A percentile compares a stretch with the other conserved stretches of the same genome.
These are phyloP conservation scores for Ophiostoma fasciatum DNA, from an alignment of 2,329 filamentous ascomycete genomes.

Conservation along the genomic window DNA sequence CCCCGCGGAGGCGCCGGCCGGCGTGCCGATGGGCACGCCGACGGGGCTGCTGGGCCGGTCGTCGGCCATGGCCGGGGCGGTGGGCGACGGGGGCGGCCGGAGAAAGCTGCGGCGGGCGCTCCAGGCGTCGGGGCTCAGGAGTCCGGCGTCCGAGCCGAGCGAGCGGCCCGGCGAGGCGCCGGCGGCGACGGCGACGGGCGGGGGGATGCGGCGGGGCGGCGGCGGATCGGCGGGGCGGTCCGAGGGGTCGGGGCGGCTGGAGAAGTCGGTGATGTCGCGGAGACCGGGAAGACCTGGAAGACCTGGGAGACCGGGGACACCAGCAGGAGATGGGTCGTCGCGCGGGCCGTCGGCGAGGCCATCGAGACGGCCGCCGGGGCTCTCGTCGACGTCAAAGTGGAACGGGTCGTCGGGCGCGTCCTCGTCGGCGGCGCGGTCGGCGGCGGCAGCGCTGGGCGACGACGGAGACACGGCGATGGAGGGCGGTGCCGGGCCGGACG, in stretches of 20 bases:
- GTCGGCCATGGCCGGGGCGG: background rate
- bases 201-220: too few relatives aligned
- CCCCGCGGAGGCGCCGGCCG: too few relatives aligned
- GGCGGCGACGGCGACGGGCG: too few relatives aligned
- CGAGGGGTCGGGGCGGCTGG: background rate
- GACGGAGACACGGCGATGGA: slow-evolving; percentile 3
- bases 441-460: background rate
- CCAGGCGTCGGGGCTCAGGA: slow-evolving; percentile 1
- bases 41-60: too few relatives aligned
- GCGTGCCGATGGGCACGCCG: too few relatives aligned
- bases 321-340: background rate
- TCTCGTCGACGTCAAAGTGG: slow-evolving; percentile 3
- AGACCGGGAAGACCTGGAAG: too few relatives aligned
- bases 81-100: slow-evolving; percentile 1
- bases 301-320: too few relatives aligned
- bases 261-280: background rate
- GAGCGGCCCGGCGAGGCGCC: too few relatives aligned
- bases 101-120: background rate
- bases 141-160: background rate
- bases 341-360: background rate
- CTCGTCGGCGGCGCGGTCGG: background rate
- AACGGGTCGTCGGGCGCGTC: slow-evolving; percentile 4
- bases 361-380: background rate
- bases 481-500: slow-evolving; percentile 3
- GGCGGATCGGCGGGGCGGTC: too few relatives aligned